Evolutionary conservation across 345 rosid genomes (phyloP), one percentile per base, ranked within the genome.

Genomic region (Camelina neglecta): DNA sequence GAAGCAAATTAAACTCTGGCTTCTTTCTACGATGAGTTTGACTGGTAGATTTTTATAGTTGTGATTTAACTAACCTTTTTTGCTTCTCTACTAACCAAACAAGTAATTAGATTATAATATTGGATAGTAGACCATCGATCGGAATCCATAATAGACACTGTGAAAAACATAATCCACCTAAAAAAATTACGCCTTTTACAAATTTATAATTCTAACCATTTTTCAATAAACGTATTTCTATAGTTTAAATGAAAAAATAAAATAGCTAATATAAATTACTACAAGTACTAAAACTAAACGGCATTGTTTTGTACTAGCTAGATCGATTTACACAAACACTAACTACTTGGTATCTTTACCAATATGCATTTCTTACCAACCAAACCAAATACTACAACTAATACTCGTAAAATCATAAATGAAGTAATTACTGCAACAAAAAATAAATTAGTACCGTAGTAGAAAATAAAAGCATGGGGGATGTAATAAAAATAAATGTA

Each of bases 391-490:
- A 55, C 10, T 12, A 56, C 5, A 6, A 60, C 13, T 39, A 9
- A 36, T 60, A 60, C 15, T 60, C 18, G 0, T 12, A 16, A 38
- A 41, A 24, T 39, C 47, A 75, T 75, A 75, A 59, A 75, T 49
- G 59, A 57, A 18, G 45, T 31, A 18, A 4, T 20, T 24, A 39
- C n/a, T 68, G 51, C n/a, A 67, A 7, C 23, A 50, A 61, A 51
- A 72, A 41, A 54, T 11, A 24, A 38, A 67, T 64, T 35, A 35
- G 41, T 26, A 26, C 29, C 3, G 51, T n/a, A 67, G 39, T 38
- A 36, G 29, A 9, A 31, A 42, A 44, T 44, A 35, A n/a, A 55
- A 29, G 39, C 41, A 51, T 29, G 41, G 11, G 5, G 38, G 8
- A 7, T 11, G 23, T 5, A 7, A 42, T 0, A 15, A 60, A 63